Evolutionary conservation across 2,329 filamentous ascomycete species (phyloP).

Genomic region (Zopfia rhizophila): DNA sequence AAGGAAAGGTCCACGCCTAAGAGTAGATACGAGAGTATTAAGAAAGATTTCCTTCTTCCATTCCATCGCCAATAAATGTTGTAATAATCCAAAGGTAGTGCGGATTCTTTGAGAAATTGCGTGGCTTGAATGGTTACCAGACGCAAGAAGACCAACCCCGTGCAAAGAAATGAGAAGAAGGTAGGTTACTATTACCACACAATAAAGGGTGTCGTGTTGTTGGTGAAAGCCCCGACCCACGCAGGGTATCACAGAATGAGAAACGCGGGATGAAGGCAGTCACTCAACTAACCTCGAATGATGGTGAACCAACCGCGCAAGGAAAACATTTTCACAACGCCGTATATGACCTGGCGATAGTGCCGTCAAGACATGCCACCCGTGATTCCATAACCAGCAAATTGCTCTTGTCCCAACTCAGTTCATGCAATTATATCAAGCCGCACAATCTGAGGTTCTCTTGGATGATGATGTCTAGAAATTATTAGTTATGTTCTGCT

Average conservation of each 20-base stretch:
- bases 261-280: conserved; percentile 41
- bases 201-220: conserved; percentile 26
- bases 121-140: not conserved
- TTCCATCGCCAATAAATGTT: conserved; percentile 6
- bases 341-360: conserved; percentile 45
- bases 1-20: conserved; percentile 15
- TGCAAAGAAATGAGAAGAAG: not conserved
- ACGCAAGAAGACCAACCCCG: not conserved
- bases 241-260: conserved; percentile 38
- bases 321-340: conserved; percentile 50
- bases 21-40: not conserved
- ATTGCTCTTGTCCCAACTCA: conserved; percentile 36
- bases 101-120: too few relatives aligned
- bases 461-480: conserved; percentile 97
- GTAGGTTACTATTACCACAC: not conserved
- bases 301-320: conserved; percentile 26
- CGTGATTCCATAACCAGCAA: conserved; percentile 45
- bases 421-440: conserved; percentile 76
- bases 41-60: conserved; percentile 5
- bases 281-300: conserved; percentile 41
- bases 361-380: conserved; percentile 48
- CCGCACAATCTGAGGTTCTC: conserved; percentile 97
- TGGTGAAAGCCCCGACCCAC: conserved; percentile 30
- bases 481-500: conserved; percentile 53
- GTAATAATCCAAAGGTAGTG: conserved; percentile 15